Conservation (phyloP, 805 yeast genomes). For the Yarrowia porcina region DNA sequence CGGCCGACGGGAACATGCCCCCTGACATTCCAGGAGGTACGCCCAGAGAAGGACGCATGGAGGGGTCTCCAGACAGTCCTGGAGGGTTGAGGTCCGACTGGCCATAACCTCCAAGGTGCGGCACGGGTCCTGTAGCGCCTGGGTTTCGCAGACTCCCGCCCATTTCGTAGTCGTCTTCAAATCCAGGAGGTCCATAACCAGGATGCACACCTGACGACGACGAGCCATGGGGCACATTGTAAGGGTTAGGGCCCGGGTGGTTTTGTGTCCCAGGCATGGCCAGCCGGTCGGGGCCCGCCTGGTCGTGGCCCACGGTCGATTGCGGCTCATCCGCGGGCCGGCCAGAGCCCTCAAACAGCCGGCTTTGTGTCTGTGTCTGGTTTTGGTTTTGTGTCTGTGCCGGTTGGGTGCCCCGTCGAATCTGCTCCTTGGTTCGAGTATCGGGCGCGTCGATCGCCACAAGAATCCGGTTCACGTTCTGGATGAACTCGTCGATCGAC, state of each 20-base stretch:
- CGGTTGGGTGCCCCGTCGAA: not conserved
- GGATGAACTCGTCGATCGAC: constrained; percentile 11
- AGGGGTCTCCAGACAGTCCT: constrained; percentile 40
- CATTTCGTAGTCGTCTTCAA: constrained; percentile 45
- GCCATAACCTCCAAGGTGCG: constrained; percentile 35
- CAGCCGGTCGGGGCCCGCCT: not conserved
- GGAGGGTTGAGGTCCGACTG: constrained; percentile 42
- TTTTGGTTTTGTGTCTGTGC: constrained; percentile 26
- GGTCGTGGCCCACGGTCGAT: not conserved
- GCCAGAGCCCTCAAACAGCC: not conserved
- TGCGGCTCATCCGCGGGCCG: not conserved
- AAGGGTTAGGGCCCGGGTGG: not conserved
- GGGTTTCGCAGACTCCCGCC: constrained; percentile 26
- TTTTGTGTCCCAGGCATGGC: not conserved
- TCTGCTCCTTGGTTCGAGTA: constrained; percentile 11
- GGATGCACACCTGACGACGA: not conserved
- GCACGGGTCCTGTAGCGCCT: constrained; percentile 18
- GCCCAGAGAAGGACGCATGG: constrained; percentile 35
- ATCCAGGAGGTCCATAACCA: constrained; percentile 36
- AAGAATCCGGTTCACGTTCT: constrained; percentile 23
- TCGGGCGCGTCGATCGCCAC: constrained; percentile 14
- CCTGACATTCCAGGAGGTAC: constrained; percentile 28
- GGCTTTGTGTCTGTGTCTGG: constrained; percentile 25
- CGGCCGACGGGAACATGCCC: constrained; percentile 39
- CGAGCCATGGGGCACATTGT: not conserved